Evolutionary conservation across 192 early-diverging fungal species (phyloP).

Genomic region (Linnemannia schmuckeri): DNA sequence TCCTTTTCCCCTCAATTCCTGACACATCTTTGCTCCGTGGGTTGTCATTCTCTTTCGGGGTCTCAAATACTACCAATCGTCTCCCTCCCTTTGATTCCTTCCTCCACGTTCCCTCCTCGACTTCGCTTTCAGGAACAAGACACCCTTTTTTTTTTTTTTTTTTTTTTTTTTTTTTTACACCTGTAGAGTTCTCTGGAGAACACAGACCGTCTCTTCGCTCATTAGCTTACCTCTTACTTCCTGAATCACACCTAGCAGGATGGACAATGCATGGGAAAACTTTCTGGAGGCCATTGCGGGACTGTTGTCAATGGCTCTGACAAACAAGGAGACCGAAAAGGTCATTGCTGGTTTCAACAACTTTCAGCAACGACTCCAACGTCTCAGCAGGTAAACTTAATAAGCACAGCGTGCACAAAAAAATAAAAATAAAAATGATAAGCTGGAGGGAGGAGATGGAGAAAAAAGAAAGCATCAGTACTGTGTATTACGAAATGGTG

Average conservation of each 20-base stretch:
- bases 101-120: neutral
- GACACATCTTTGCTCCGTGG: slow-evolving; percentile 7
- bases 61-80: neutral
- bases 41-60: neutral
- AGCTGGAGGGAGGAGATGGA: neutral
- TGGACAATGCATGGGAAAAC: slow-evolving; percentile 64
- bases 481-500: neutral
- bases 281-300: slow-evolving; percentile 75
- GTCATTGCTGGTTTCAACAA: slow-evolving; percentile 67
- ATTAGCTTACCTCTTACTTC: no score
- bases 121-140: neutral
- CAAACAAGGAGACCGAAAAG: slow-evolving; percentile 76
- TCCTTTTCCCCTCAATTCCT: neutral
- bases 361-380: slow-evolving; percentile 74
- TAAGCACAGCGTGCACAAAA: neutral
- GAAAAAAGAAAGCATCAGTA: neutral
- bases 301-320: slow-evolving; percentile 72
- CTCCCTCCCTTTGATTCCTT: neutral
- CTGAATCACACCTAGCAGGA: neutral
- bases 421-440: neutral
- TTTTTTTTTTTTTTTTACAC: neutral
- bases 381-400: slow-evolving; percentile 75
- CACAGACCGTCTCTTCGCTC: no score
- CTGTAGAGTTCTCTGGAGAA: no score
- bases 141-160: neutral